Base-by-base conservation (phyloP, 2,329 filamentous ascomycete genomes). In the Ambrosiella xylebori region DNA sequence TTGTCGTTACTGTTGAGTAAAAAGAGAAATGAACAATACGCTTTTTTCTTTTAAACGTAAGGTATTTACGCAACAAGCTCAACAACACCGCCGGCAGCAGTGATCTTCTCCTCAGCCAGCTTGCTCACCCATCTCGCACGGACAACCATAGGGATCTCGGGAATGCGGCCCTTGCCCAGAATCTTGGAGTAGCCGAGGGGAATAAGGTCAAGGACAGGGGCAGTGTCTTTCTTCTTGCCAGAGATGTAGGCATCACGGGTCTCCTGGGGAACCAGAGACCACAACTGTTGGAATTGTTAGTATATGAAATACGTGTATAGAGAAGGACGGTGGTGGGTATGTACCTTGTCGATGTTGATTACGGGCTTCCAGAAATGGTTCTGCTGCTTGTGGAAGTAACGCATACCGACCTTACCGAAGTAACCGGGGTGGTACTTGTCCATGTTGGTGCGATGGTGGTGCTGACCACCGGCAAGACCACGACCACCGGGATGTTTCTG, bases 21-120 rank as follows among this genome's bases (percentile, higher is more conserved):
- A 57, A 58, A 19, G 52, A 57, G 53, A 56, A 60, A 58, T 52
- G 52, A 60, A 57, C 56, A 60, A 57, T 60, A 53, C 57, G 59
- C 57, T 39, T 37, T 12, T 27, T 27, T 27, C 27, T 27, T 35
- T 60, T 40, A 45, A 47, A 47, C 59, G 56, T 60, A 60, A 27
- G 59, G 59, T 56, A 60, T 68, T 71, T 74, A 96, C 76, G 89
- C 90, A 71, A 96, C 88, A 73, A 96, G 81, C 82, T 96, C 88
- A 69, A 95, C 79, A 70, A 95, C 87, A 76, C 91, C 91, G 74
- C 93, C 93, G 69, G 90, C 91, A 75, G 93, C 88, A 73, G 87
- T 95, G 77, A 98, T 96, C 86, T 98, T 98, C 79, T 88, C 81
- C 85, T 98, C 93, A 66, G 93, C 93, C 74, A 95, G 84, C 73